A percentile compares a stretch with the other conserved stretches of the same genome.
These are phyloP conservation scores for Sporothrix pseudoabietina DNA, from an alignment of 2,329 filamentous ascomycete genomes.

Conservation along the genomic window DNA sequence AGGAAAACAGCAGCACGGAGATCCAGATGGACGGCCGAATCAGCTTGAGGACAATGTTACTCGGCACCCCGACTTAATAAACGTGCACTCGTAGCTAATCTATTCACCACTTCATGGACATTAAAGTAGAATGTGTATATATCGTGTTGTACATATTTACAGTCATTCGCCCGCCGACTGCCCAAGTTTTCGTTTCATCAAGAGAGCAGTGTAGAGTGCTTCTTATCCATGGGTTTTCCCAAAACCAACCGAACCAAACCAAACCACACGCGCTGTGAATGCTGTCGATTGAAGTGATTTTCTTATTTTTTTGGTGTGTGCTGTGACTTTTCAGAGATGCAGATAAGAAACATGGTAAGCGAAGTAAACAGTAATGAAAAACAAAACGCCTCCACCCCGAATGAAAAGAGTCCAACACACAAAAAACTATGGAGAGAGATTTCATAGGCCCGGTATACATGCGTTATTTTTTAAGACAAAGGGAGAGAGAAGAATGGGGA, in stretches of 20 bases:
- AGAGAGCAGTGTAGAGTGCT: conserved; percentile 15
- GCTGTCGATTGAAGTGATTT: conserved; percentile 16
- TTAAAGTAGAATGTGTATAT: conserved; percentile 11
- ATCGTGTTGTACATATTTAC: conserved; percentile 25
- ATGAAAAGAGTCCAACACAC: conserved; percentile 13
- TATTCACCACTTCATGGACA: not conserved
- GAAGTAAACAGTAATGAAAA: not conserved
- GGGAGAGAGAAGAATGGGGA: conserved; percentile 23
- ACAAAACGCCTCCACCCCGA: conserved; percentile 22
- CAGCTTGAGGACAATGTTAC: conserved; percentile 46
- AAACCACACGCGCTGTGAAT: not conserved
- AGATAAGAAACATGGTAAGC: conserved; percentile 6
- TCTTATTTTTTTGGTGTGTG: conserved; percentile 21
- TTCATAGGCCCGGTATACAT: conserved; percentile 9
- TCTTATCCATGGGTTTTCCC: not conserved
- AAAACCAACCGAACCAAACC: not conserved
- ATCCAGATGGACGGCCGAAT: conserved; percentile 46
- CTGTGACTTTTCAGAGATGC: conserved; percentile 3
- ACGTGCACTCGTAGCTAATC: too few species aligned
- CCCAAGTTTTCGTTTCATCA: not conserved
- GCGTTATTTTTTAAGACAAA: conserved; percentile 8
- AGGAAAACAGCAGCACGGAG: conserved; percentile 46
- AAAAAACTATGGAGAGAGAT: conserved; percentile 21
- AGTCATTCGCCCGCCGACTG: not conserved
- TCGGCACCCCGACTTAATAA: conserved; percentile 45